Percentiles rank a stretch among this genome's conserved stretches.
Conservation (phyloP, 225 moss, liverwort and hornwort species). For the Asterella californica region DNA sequence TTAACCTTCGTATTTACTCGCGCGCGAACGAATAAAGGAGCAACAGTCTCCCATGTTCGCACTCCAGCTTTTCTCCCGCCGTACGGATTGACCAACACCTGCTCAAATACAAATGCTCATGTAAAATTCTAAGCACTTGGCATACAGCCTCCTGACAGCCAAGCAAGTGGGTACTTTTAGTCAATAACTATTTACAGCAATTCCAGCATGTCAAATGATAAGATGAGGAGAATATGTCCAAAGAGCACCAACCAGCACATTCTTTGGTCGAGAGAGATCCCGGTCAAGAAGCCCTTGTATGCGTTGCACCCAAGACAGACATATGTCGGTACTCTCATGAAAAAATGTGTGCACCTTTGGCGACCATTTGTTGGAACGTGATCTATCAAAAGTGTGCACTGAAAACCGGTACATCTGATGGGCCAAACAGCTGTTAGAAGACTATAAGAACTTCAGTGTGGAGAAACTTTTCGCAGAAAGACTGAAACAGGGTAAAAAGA, state of each 20-base stretch:
- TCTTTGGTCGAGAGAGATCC: slow-evolving; percentile 64
- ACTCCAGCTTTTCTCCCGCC: slow-evolving; percentile 71
- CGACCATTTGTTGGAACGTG: slow-evolving; percentile 40
- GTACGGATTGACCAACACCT: slow-evolving; percentile 86
- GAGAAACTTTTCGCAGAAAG: background rate
- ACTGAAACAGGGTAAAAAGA: background rate
- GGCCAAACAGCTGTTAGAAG: slow-evolving; percentile 4
- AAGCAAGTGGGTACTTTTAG: background rate
- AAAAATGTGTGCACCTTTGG: slow-evolving; percentile 37
- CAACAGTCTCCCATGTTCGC: slow-evolving; percentile 62
- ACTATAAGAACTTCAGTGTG: background rate
- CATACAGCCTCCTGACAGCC: background rate
- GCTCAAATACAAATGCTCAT: slow-evolving; percentile 9
- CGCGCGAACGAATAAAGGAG: slow-evolving; percentile 67
- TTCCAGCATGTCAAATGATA: background rate
- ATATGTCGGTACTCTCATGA: slow-evolving; percentile 34
- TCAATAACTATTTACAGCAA: background rate
- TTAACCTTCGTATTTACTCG: slow-evolving; percentile 69
- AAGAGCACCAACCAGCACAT: slow-evolving; percentile 56
- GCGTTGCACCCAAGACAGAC: slow-evolving; percentile 50
- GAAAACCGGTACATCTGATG: slow-evolving; percentile 49
- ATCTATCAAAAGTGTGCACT: slow-evolving; percentile 44
- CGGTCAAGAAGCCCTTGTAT: slow-evolving; percentile 48
- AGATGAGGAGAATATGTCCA: background rate
- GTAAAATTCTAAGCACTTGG: background rate